Base-by-base conservation (phyloP, 2,329 filamentous ascomycete genomes). In the Fusarium falciforme region DNA sequence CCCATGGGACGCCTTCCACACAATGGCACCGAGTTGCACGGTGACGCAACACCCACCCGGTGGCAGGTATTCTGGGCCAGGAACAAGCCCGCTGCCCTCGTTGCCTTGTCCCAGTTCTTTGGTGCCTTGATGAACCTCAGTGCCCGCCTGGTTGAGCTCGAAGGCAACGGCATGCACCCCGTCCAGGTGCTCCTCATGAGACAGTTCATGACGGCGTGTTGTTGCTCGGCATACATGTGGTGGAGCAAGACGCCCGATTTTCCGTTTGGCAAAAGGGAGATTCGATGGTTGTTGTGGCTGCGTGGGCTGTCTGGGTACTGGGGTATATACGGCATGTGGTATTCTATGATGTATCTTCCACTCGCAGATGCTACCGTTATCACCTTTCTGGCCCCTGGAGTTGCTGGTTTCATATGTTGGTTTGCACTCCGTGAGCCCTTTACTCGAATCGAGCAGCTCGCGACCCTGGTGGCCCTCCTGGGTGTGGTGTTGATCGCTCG, bases 321-420 rank as follows among this genome's bases (percentile, higher is more conserved):
- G 80, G 94, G 94, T 12, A 92, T 97, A 5, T 95, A 92, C 80
- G 93, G 93, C 38, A 89, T 96, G 83, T 97, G 86, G 87, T 87
- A 84, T 72, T 87, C 85, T 12, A 88, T 88, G 66, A 89, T 93
- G 79, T 97, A 97, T 77, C 89, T 98, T 4, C 93, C 94, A 0
- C 87, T 98, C 3, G 93, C 94, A 17, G 95, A 98, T 80, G 94
- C 95, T 3, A 96, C 94, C 0, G 95, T 98, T 36, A 92, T 98
- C 62, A 96, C 94, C 10, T 98, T 98, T 80, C 87, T 98, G 7
- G 90, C 93, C 0, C 95, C 95, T 0, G 92, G 92, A 16, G 87
- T 97, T 7, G 90, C 94, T 22, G 94, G 93, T 66, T 94, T 95
- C 84, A 88, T 93, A 20, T 97, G 94, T 80, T 94, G 93, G 38